phyloP scores from a whole-genome alignment of 2,329 filamentous ascomycete genomes.

The Paracamarosporium sp. region DNA sequence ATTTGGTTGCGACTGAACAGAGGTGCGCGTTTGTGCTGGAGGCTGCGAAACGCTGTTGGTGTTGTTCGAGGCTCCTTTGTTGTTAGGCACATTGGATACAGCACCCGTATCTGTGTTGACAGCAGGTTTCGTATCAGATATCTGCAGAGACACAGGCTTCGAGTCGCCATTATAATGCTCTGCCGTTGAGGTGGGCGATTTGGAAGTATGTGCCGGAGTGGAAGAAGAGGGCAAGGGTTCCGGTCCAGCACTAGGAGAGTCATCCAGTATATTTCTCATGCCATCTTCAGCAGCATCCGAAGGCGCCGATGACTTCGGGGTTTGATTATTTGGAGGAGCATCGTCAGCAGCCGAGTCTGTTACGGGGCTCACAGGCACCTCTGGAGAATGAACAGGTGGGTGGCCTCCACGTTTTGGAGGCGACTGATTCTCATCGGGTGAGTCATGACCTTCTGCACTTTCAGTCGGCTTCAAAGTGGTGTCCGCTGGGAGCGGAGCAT shows the following conservation, averaged over 20 bases:
- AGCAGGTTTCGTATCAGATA: slow-evolving; percentile 13
- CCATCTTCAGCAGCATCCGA: neutral
- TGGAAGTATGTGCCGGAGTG: neutral
- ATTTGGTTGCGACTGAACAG: slow-evolving; percentile 53
- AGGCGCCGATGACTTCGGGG: neutral
- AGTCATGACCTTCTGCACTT: neutral
- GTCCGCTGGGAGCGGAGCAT: slow-evolving; percentile 4
- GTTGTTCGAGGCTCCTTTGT: slow-evolving; percentile 20
- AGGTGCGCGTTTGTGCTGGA: slow-evolving; percentile 27
- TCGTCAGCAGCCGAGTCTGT: neutral
- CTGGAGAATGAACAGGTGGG: neutral
- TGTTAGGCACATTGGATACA: slow-evolving; percentile 7
- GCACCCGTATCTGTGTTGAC: slow-evolving; percentile 18
- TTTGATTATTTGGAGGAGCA: neutral
- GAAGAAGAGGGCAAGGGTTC: slow-evolving; percentile 2
- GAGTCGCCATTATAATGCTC: slow-evolving; percentile 6
- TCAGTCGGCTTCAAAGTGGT: neutral
- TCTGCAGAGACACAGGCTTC: slow-evolving; percentile 14
- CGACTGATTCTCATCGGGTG: neutral
- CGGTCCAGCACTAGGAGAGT: neutral
- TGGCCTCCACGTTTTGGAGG: neutral
- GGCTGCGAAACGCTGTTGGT: slow-evolving; percentile 22
- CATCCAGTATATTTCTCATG: neutral
- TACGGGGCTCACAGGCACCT: neutral
- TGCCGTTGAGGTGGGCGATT: slow-evolving; percentile 10